Percentiles rank a stretch among this genome's conserved stretches.
phyloP scores from a whole-genome alignment of 768 basidiomycete genomes.

The Phanerochaete sordida region DNA sequence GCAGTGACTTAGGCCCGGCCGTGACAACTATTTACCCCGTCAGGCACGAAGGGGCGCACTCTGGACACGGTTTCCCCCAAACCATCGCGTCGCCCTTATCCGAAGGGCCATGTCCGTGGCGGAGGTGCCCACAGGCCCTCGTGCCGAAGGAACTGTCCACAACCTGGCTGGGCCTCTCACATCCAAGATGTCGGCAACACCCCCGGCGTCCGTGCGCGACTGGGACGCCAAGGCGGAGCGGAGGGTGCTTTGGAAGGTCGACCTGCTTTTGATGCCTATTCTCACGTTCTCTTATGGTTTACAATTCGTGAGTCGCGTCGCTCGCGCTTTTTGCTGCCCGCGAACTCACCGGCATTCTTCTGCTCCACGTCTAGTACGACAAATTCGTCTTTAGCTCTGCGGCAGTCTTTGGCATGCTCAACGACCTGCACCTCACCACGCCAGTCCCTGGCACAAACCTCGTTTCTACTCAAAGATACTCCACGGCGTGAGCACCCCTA shows the following conservation, averaged over 20 bases:
- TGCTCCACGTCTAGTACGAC: too few relatives aligned
- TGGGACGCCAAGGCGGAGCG: slow-evolving; percentile 9
- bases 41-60: background rate
- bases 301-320: slow-evolving; percentile 7
- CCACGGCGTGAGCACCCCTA: slow-evolving; percentile 3
- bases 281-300: slow-evolving; percentile 11
- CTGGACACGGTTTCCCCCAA: background rate
- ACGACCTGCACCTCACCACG: slow-evolving; percentile 6
- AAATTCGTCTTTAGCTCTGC: slow-evolving; percentile 13
- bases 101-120: background rate
- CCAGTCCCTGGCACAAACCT: slow-evolving; percentile 4
- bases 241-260: slow-evolving; percentile 11
- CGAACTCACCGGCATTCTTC: too few relatives aligned
- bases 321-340: background rate
- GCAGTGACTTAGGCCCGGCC: background rate
- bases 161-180: background rate
- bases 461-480: slow-evolving; percentile 9
- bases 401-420: slow-evolving; percentile 9
- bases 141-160: background rate
- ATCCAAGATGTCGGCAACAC: background rate
- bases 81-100: background rate
- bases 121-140: background rate
- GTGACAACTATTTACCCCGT: background rate
- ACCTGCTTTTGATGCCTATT: slow-evolving; percentile 10
- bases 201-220: background rate